Base-by-base conservation (phyloP, 495 filamentous ascomycete genomes). In the Aspergillus taichungensis region DNA sequence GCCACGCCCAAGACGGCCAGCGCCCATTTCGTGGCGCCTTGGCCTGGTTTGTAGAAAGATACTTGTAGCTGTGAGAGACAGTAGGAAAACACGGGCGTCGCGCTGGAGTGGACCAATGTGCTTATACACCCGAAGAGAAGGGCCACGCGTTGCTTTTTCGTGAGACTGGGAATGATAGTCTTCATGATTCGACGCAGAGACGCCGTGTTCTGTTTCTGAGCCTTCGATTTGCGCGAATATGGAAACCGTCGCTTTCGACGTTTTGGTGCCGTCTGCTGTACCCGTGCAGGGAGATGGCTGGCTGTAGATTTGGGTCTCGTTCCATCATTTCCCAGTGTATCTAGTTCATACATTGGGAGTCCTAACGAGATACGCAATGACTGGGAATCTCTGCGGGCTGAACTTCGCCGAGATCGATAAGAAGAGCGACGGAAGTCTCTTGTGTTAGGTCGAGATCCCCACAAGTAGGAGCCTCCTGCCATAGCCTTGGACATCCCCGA, bases 71-170 rank as follows among this genome's bases (percentile, higher is more conserved):
- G 74, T 3, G 89, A 76, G 32, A 98, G 83, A 30, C 85, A 68
- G 49, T 74, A 87, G 0, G 86, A 85, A 60, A 95, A 96, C 0
- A 79, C 60, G 0, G 92, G 90, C 0, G 82, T 90, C 34, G 78
- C 72, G 29, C 72, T 76, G 7, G 85, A 83, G 43, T 87, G 82
- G 1, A 82, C 52, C 6, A 84, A 53, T 4, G 85, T 77, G 30
- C 74, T 68, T 3, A 75, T 30, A 29, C 87, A 68, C 0, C 85
- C 88, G 3, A 77, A 38, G 3, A 84, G 27, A 0, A 95, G 65
- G 34, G 79, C 59, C 0, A 76, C 3, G 5, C 75, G 78, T 24
- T 80, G 68, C 2, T 43, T 62, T 33, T 43, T 45, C 5, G 68
- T 65, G 7, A 96, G 60, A 1, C 59, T 75, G 2, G 87, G 86